Evolutionary conservation across 2,329 filamentous ascomycete species (phyloP).

Genomic region (Colletotrichum kahawae): DNA sequence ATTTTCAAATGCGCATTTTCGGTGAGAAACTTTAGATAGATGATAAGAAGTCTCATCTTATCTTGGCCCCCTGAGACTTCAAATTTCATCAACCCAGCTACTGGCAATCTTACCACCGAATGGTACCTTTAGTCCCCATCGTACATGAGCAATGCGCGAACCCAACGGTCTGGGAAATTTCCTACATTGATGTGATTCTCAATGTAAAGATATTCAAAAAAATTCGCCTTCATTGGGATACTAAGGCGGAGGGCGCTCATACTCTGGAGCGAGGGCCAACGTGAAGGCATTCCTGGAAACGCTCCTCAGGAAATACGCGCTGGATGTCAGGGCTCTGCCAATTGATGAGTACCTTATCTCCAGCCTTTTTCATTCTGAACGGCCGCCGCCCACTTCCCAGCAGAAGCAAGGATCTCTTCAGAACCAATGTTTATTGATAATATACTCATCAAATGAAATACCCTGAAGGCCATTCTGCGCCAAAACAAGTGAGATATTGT

Average conservation of each 20-base stretch:
- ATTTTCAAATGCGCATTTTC: not conserved
- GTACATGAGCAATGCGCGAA: not conserved
- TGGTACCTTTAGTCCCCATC: not conserved
- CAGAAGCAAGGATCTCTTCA: not conserved
- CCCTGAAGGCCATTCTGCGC: rapidly evolving
- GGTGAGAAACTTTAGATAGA: not conserved
- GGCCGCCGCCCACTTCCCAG: rapidly evolving
- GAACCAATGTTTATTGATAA: not conserved
- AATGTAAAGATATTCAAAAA: not conserved
- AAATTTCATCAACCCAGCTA: not conserved
- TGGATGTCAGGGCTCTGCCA: not conserved
- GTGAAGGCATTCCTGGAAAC: not conserved
- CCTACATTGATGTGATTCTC: not conserved
- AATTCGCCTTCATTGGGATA: not conserved
- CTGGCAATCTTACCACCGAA: not conserved
- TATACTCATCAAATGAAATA: not conserved
- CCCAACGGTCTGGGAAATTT: not conserved
- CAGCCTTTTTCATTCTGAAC: not conserved
- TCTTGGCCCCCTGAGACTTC: not conserved
- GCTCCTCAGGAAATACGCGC: not conserved
- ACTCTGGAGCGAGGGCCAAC: not conserved
- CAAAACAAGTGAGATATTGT: not conserved
- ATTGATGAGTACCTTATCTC: not conserved
- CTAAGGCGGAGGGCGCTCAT: not conserved
- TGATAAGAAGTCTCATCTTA: rapidly evolving